phyloP scores from a whole-genome alignment of 106 monocot species.

The Acorus calamus region DNA sequence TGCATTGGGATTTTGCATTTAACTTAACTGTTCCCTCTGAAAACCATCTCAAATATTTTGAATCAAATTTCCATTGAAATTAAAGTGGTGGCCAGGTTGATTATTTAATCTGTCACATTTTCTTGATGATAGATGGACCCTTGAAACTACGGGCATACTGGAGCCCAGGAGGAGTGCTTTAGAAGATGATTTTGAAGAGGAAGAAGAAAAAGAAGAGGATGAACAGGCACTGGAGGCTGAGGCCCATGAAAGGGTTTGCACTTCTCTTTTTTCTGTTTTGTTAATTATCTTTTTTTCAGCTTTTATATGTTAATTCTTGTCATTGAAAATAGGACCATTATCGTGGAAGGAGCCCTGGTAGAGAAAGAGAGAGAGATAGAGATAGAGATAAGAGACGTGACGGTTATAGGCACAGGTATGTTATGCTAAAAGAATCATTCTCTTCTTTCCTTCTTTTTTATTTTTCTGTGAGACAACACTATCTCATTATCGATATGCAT shows the following conservation, averaged over 20 bases:
- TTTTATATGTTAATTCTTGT: background rate
- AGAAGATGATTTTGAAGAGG: constrained; percentile 99
- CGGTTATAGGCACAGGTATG: constrained; percentile 61
- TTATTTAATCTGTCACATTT: background rate
- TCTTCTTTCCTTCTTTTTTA: background rate
- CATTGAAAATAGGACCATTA: constrained; percentile 40
- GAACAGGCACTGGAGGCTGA: constrained; percentile 49
- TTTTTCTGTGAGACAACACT: background rate
- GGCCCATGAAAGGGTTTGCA: constrained; percentile 41
- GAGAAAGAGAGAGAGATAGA: constrained; percentile 67
- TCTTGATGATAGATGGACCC: constrained; percentile 43
- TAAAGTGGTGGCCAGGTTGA: background rate
- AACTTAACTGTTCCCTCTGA: too few relatives aligned
- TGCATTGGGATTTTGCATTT: too few relatives aligned
- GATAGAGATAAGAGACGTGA: constrained; percentile 16
- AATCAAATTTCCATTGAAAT: too few relatives aligned
- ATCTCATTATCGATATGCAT: too few relatives aligned
- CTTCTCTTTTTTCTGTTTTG: background rate
- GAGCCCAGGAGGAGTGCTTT: constrained; percentile 90
- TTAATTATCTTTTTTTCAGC: background rate
- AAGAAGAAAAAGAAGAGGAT: constrained; percentile 92
- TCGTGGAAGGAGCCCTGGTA: constrained; percentile 69
- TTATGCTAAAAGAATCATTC: background rate
- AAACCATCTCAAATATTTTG: too few relatives aligned
- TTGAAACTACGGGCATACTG: constrained; percentile 67